Conservation (phyloP, 805 yeast genomes). For the Kodamaea kakaduensis region DNA sequence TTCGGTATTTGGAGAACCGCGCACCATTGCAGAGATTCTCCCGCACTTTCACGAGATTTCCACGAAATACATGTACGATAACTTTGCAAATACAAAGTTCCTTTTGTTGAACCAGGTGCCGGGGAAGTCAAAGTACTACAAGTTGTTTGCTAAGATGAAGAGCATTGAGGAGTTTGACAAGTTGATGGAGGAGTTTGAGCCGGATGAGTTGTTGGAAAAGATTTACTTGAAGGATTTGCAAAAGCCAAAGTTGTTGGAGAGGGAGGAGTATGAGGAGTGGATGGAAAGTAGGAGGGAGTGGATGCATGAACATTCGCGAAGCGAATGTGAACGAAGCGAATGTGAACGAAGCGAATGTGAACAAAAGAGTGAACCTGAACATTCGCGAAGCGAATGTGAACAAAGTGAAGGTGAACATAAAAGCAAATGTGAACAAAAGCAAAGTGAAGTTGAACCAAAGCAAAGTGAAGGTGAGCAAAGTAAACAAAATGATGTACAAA, state of each 20-base stretch:
- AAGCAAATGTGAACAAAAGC: background rate
- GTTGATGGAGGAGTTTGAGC: conserved; percentile 31
- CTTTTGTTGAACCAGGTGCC: conserved; percentile 76
- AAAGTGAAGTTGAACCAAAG: conserved; percentile 4
- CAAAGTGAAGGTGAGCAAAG: conserved; percentile 6
- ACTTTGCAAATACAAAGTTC: conserved; percentile 69
- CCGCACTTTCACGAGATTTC: conserved; percentile 57
- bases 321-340: conserved; percentile 3
- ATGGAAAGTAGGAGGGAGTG: conserved; percentile 9
- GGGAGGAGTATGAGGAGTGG: conserved; percentile 13
- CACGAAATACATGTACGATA: conserved; percentile 50
- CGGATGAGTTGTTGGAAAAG: conserved; percentile 23
- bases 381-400: conserved; percentile 6
- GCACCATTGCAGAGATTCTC: conserved; percentile 52
- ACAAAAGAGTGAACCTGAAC: conserved; percentile 1
- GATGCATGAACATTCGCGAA: conserved; percentile 10
- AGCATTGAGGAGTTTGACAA: conserved; percentile 46
- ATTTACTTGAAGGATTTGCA: conserved; percentile 30
- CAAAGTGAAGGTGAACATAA: background rate
- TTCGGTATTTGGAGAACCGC: conserved; percentile 55
- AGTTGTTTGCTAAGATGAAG: conserved; percentile 52
- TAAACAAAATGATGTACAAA: no score
- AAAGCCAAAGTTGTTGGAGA: conserved; percentile 23
- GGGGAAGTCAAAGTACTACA: conserved; percentile 62
- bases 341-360: background rate